A percentile compares a stretch with the other conserved stretches of the same genome.
These are phyloP conservation scores for Trichoderma cornu-damae DNA, from an alignment of 2,329 filamentous ascomycete genomes.

Conservation along the genomic window DNA sequence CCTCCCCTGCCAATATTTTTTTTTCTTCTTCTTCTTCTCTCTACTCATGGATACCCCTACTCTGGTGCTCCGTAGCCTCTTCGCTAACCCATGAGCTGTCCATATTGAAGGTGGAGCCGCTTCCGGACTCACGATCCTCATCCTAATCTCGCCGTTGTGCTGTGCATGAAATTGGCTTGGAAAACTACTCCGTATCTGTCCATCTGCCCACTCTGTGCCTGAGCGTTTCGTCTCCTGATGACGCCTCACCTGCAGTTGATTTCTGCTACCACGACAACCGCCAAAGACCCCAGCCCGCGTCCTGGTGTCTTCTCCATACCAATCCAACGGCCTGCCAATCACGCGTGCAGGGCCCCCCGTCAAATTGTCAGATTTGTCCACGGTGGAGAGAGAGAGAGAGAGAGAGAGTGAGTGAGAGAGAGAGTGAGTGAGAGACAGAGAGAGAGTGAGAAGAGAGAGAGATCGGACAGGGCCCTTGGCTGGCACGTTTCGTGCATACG, in stretches of 20 bases:
- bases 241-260: conserved; percentile 15
- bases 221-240: conserved; percentile 14
- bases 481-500: conserved; percentile 8
- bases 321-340: conserved; percentile 5
- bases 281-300: background rate
- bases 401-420: no score
- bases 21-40: background rate
- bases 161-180: conserved; percentile 16
- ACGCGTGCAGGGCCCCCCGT: conserved; percentile 5
- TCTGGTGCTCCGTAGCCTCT: background rate
- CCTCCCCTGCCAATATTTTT: no score
- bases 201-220: conserved; percentile 15
- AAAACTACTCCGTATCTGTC: conserved; percentile 13
- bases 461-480: conserved; percentile 13
- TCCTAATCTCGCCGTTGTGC: conserved; percentile 15
- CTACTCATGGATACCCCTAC: conserved; percentile 11
- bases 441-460: no score
- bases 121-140: conserved; percentile 16
- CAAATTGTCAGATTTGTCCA: conserved; percentile 15
- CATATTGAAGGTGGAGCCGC: conserved; percentile 10
- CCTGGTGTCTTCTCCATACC: background rate
- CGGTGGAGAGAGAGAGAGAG: no score
- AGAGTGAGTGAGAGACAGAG: no score
- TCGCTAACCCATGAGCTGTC: conserved; percentile 12
- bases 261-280: conserved; percentile 16